These are phyloP conservation scores for Colletotrichum sp. DNA, from an alignment of 2,329 filamentous ascomycete genomes.

Conservation along the genomic window DNA sequence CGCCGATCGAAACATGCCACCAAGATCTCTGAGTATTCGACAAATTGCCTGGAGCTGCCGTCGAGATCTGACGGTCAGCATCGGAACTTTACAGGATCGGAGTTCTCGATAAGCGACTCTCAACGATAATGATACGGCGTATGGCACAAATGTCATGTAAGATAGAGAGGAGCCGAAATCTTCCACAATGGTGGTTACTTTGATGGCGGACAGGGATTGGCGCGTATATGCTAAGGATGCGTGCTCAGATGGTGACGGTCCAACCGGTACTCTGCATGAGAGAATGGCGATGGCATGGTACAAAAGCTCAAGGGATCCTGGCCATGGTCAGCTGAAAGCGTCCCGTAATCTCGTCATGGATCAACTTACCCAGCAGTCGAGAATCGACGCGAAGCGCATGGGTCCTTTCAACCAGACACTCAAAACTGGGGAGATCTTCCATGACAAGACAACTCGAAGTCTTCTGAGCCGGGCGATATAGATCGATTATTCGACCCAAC, in stretches of 20 bases:
- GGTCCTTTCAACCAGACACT: background rate
- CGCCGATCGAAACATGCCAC: slow-evolving; percentile 25
- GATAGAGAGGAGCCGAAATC: slow-evolving; percentile 24
- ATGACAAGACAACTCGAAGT: slow-evolving; percentile 8
- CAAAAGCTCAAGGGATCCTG: slow-evolving; percentile 26
- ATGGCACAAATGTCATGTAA: slow-evolving; percentile 27
- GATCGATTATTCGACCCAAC: slow-evolving; percentile 25
- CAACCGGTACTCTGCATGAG: slow-evolving; percentile 19
- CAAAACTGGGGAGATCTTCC: slow-evolving; percentile 9
- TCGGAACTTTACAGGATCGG: slow-evolving; percentile 24
- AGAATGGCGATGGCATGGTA: slow-evolving; percentile 27
- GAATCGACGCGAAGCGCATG: slow-evolving; percentile 21
- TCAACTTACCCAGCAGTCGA: slow-evolving; percentile 22
- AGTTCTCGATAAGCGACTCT: slow-evolving; percentile 27
- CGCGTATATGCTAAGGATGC: slow-evolving; percentile 7
- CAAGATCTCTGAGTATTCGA: slow-evolving; percentile 22
- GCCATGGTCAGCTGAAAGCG: background rate
- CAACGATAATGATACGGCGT: slow-evolving; percentile 26
- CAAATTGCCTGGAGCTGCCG: slow-evolving; percentile 24
- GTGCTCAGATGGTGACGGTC: slow-evolving; percentile 13
- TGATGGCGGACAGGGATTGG: slow-evolving; percentile 25
- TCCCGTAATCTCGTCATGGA: too few relatives aligned
- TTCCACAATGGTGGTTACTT: slow-evolving; percentile 24
- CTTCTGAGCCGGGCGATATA: slow-evolving; percentile 24
- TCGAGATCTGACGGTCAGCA: slow-evolving; percentile 17